Evolutionary conservation across 352 stramenopile species (phyloP).

Genomic region (Globisporangium parvum): DNA sequence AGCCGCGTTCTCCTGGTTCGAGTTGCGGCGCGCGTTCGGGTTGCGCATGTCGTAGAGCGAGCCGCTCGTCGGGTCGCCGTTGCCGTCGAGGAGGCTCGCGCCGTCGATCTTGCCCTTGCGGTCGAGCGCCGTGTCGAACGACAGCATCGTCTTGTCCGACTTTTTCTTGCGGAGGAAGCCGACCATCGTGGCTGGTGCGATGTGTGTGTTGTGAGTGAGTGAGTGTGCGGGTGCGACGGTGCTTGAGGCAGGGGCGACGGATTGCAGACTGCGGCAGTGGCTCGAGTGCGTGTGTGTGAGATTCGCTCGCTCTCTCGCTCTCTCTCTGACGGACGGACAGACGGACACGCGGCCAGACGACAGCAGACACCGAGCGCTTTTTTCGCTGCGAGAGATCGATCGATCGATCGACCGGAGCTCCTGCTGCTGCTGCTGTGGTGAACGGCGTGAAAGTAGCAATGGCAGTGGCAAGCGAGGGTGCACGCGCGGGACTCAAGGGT

Average conservation of each 20-base stretch:
- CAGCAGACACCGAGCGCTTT: not conserved
- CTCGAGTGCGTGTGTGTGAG: not conserved
- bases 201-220: slow-evolving; percentile 8
- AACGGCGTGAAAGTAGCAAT: slow-evolving; percentile 2
- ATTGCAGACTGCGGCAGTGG: slow-evolving; percentile 2
- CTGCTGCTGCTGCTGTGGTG: not conserved
- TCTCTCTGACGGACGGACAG: not conserved
- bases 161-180: slow-evolving; percentile 86
- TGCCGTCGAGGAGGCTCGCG: slow-evolving; percentile 73
- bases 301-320: not conserved
- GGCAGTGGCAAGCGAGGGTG: not conserved
- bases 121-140: slow-evolving; percentile 67
- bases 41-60: slow-evolving; percentile 65
- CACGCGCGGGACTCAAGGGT: no score
- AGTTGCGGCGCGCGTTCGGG: slow-evolving; percentile 30
- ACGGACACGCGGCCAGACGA: not conserved
- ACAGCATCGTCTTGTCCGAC: slow-evolving; percentile 62
- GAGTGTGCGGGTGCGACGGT: slow-evolving; percentile 1
- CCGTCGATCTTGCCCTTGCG: slow-evolving; percentile 82
- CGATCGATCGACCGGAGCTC: not conserved
- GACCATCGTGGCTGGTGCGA: slow-evolving; percentile 32
- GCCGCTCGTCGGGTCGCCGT: slow-evolving; percentile 65
- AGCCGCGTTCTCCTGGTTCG: slow-evolving; percentile 49
- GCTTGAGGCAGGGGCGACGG: not conserved
- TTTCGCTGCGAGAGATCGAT: not conserved